A percentile compares a stretch with the other conserved stretches of the same genome.
Conservation (phyloP, 768 basidiomycete genomes). For the Lenzites betulinus region DNA sequence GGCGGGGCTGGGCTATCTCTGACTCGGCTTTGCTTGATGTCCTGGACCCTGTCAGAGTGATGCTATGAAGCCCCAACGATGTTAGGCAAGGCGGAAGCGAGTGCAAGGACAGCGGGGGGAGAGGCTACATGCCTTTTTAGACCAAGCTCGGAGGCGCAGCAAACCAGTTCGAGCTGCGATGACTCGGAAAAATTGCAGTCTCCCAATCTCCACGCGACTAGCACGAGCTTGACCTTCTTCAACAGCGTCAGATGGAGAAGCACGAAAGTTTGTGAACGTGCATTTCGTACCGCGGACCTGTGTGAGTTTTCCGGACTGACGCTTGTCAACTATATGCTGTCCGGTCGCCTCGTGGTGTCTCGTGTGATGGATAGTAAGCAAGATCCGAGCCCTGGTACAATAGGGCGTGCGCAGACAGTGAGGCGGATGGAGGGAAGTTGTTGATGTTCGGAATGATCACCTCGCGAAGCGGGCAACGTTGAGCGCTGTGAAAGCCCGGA, state of each 20-base stretch:
- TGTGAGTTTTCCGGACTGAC: not conserved
- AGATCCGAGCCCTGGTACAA: not conserved
- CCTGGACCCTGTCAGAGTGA: not conserved
- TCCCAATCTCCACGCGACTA: not conserved
- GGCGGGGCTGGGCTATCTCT: not conserved
- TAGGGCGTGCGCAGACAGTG: not conserved
- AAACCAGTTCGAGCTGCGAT: conserved; percentile 7
- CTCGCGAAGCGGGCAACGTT: not conserved
- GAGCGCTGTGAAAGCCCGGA: conserved; percentile 6
- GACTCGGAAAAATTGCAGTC: conserved; percentile 3
- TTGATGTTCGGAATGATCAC: not conserved
- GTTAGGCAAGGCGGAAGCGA: conserved; percentile 1
- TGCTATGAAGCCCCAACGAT: not conserved
- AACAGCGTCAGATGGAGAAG: conserved; percentile 6
- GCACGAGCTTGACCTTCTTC: conserved; percentile 4
- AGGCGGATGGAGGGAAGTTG: not conserved
- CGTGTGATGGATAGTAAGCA: too few relatives aligned
- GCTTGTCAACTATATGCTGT: not conserved
- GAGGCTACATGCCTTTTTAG: conserved; percentile 20
- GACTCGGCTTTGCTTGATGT: not conserved
- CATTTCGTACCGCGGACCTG: not conserved
- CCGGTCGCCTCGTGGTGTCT: not conserved
- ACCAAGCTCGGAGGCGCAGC: conserved; percentile 3
- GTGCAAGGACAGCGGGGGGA: not conserved
- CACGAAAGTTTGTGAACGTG: not conserved